phyloP scores from a whole-genome alignment of 2,329 filamentous ascomycete genomes.

The Geosmithia putterillii region DNA sequence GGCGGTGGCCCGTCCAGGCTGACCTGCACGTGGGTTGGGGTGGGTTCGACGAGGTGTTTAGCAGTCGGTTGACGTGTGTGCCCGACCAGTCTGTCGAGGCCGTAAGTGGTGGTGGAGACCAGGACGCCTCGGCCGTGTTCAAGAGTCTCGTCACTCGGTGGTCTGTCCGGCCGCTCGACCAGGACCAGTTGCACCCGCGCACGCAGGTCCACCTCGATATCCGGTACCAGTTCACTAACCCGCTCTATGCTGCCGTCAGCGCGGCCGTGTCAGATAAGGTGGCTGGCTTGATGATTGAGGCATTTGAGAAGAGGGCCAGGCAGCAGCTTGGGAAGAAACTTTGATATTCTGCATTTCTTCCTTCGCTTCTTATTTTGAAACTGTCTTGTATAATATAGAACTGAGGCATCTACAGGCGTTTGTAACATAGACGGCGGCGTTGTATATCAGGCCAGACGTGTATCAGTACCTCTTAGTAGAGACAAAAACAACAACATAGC shows the following conservation, averaged over 20 bases:
- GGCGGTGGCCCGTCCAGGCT: constrained; percentile 59
- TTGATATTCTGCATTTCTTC: background rate
- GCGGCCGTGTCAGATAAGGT: constrained; percentile 72
- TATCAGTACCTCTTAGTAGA: too few relatives aligned
- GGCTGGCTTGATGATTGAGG: constrained; percentile 79
- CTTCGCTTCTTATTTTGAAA: too few relatives aligned
- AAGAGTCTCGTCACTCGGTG: constrained; percentile 58
- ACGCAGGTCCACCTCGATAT: constrained; percentile 70
- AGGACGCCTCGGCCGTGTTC: constrained; percentile 44
- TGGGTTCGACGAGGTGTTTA: constrained; percentile 72
- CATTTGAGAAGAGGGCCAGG: constrained; percentile 74
- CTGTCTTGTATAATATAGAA: too few relatives aligned
- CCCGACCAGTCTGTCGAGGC: constrained; percentile 65
- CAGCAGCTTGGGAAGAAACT: constrained; percentile 18
- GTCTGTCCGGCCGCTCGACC: constrained; percentile 40
- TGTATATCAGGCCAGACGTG: too few relatives aligned
- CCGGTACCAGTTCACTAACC: constrained; percentile 76
- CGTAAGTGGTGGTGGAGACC: constrained; percentile 49
- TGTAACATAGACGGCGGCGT: background rate
- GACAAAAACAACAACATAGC: too few relatives aligned
- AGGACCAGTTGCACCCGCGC: constrained; percentile 7
- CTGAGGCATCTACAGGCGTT: too few relatives aligned
- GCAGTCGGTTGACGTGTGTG: constrained; percentile 66
- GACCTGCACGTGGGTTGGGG: constrained; percentile 79
- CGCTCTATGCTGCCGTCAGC: constrained; percentile 76